Conservation (phyloP, 2,329 filamentous ascomycete genomes). For the Incumbomyces delicatus region DNA sequence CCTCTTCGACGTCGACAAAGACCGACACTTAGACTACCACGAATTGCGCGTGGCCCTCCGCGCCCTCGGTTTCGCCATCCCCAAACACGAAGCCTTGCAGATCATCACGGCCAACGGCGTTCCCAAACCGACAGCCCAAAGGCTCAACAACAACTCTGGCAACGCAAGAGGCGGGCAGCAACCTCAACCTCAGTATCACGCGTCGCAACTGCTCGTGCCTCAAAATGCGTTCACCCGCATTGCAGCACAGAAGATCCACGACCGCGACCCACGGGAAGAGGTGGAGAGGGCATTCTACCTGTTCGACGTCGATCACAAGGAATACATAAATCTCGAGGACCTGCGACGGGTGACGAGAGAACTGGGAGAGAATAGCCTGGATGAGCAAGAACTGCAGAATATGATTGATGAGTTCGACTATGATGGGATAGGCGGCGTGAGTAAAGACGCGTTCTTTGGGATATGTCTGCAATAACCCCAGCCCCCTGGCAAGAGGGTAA, state of each 20-base stretch:
- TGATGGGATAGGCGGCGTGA: conserved; percentile 73
- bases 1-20: conserved; percentile 94
- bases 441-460: conserved; percentile 54
- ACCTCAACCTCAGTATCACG: conserved; percentile 37
- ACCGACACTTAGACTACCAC: conserved; percentile 90
- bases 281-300: conserved; percentile 83
- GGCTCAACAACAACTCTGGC: conserved; percentile 25
- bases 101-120: conserved; percentile 75
- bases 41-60: conserved; percentile 95
- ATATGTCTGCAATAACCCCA: conserved; percentile 47
- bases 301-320: conserved; percentile 89
- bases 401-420: conserved; percentile 99
- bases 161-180: conserved; percentile 25
- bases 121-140: conserved; percentile 44
- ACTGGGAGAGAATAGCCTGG: conserved; percentile 74
- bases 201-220: conserved; percentile 59
- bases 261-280: conserved; percentile 81
- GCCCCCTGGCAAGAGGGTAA: neutral
- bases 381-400: conserved; percentile 81
- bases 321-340: conserved; percentile 80
- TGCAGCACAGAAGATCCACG: conserved; percentile 69
- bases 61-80: conserved; percentile 84
- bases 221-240: conserved; percentile 64
- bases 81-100: conserved; percentile 72
- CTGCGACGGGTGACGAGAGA: conserved; percentile 79